Base-by-base conservation (phyloP, 441 rosid genomes). In the Iberis amara region DNA sequence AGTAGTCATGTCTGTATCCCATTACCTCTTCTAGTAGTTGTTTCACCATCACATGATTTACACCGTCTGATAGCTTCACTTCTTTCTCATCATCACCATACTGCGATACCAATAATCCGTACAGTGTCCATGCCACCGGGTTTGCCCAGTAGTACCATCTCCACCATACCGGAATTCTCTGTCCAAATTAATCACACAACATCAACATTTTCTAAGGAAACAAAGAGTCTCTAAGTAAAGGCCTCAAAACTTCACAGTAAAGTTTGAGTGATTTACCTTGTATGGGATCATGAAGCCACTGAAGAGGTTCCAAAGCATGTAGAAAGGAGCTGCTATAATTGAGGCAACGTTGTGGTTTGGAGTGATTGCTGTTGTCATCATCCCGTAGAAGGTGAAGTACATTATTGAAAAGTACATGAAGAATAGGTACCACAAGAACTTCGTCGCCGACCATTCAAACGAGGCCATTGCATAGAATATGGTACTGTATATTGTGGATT, bases 81-180 rank as follows among this genome's bases (percentile, higher is more conserved):
- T 21, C 57, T 47, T 32, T 45, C 1, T 69, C 61, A 41, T 78
- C 86, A 31, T 79, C 84, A 1, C 90, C 96, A 8, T 84, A 89
- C 33, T 92, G 99, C 6, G 97, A 92, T 13, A 79, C 75, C 59
- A 84, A 39, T 23, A 92, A 85, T 43, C 99, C 99, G 45, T 92
- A 89, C 8, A 89, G 66, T 48, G 84, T 79, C 97, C 99, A 92
- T 0, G 99, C 97, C 6, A 92, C 64, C 0, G 97, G 99, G 66
- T 89, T 86, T 59, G 97, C 99, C 99, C 97, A 89, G 65, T 89
- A 92, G 54, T 92, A 92, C 99, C 99, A 92, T 68, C 99, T 86
- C 99, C 97, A 89, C 95, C 94, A 92, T 36, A 81, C 47, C 0
- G 99, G 99, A 30, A 92, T 89, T 76, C 97, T 86, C 99, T 92